Percentiles rank a stretch among this genome's conserved stretches.
These are phyloP conservation scores for Eucalyptus fibrosa DNA, from an alignment of 345 rosid genomes.

Conservation along the genomic window DNA sequence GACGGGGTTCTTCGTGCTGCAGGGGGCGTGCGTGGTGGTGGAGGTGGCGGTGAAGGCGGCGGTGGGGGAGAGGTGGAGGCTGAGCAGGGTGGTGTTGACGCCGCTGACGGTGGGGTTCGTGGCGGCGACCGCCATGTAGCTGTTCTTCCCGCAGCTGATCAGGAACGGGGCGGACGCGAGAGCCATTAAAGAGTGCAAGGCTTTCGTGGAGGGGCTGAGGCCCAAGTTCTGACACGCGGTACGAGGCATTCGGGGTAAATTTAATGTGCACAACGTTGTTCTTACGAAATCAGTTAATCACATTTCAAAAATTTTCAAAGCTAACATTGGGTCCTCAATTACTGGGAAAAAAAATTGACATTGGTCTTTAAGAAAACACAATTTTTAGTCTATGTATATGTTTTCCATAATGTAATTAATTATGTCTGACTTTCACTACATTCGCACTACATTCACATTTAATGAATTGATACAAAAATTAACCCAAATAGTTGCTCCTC, in stretches of 20 bases:
- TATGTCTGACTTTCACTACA: background rate
- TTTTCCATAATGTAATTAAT: background rate
- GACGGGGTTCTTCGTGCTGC: conserved; percentile 17
- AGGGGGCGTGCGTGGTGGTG: conserved; percentile 7
- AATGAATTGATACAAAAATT: background rate
- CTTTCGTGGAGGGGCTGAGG: background rate
- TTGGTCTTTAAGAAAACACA: background rate
- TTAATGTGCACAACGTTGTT: background rate
- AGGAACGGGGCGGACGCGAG: background rate
- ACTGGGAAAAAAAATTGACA: background rate
- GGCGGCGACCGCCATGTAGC: conserved; percentile 2
- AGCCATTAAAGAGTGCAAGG: background rate
- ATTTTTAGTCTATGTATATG: too few relatives aligned
- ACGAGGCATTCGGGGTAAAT: background rate
- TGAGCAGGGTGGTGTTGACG: background rate
- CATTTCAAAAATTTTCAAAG: background rate
- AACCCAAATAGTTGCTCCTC: background rate
- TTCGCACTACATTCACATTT: background rate
- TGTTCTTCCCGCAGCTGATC: conserved; percentile 9
- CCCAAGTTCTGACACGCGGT: background rate
- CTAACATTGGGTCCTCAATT: background rate
- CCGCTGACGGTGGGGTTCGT: conserved; percentile 8
- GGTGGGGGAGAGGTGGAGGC: background rate
- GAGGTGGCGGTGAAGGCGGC: conserved; percentile 9
- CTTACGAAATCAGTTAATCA: background rate